Evolutionary conservation across 2,329 filamentous ascomycete genomes (phyloP).

Genomic region (Hypoxylon sp.): DNA sequence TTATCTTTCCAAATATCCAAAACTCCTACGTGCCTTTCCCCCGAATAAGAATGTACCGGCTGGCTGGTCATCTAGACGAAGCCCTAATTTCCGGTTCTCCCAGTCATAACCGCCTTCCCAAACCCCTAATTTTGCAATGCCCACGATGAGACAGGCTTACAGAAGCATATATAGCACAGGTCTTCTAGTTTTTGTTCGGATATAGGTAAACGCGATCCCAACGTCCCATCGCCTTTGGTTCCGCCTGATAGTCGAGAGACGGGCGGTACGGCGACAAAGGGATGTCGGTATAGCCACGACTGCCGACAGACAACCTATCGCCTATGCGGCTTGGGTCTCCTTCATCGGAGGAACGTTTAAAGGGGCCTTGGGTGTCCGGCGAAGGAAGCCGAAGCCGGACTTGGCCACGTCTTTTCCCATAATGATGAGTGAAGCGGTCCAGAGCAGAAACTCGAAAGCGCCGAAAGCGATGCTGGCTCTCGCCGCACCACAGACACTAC

Average conservation of each 20-base stretch:
- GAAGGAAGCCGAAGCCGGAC: conserved; percentile 55
- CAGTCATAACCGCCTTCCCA: conserved; percentile 26
- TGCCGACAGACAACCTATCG: conserved; percentile 40
- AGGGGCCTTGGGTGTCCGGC: conserved; percentile 45
- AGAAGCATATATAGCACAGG: conserved; percentile 16
- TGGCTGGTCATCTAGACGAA: conserved; percentile 53
- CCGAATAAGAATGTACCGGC: conserved; percentile 23
- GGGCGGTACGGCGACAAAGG: conserved; percentile 52
- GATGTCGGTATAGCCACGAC: conserved; percentile 51
- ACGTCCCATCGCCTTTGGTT: conserved; percentile 31
- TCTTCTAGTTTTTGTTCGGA: conserved; percentile 41
- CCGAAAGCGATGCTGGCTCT: conserved; percentile 69
- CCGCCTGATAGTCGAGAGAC: conserved; percentile 43
- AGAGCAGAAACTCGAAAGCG: conserved; percentile 67
- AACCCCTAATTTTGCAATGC: conserved; percentile 13
- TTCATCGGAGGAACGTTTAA: conserved; percentile 57
- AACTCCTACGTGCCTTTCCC: conserved; percentile 32
- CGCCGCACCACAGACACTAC: conserved; percentile 69
- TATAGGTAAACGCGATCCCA: conserved; percentile 43
- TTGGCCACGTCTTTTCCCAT: conserved; percentile 64
- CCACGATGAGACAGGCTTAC: not conserved
- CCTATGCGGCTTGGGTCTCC: conserved; percentile 55
- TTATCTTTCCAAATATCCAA: conserved; percentile 31
- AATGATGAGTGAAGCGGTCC: conserved; percentile 65
- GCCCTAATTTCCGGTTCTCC: conserved; percentile 37